A percentile compares a stretch with the other conserved stretches of the same genome.
Conservation (phyloP, 495 filamentous ascomycete species). For the Neurospora cerealis region DNA sequence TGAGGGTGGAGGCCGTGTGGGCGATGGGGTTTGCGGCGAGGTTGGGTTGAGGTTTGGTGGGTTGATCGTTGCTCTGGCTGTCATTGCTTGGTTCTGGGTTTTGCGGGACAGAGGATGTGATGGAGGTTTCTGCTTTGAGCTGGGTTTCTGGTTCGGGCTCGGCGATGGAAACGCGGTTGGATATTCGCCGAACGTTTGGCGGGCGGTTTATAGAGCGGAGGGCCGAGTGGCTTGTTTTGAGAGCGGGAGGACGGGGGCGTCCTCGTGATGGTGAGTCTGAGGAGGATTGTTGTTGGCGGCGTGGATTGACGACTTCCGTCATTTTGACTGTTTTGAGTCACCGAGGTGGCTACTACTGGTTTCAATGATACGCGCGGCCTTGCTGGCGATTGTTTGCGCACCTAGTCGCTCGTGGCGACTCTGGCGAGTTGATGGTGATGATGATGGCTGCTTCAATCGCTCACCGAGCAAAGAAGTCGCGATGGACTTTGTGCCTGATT, state of each 20-base stretch:
- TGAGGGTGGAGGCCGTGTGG: background rate
- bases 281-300: background rate
- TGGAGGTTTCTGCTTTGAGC: constrained; percentile 2
- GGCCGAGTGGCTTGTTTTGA: constrained; percentile 8
- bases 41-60: background rate
- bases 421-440: background rate
- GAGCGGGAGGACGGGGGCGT: background rate
- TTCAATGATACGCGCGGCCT: background rate
- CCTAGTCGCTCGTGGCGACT: background rate
- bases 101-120: background rate
- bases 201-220: constrained; percentile 10
- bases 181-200: constrained; percentile 10
- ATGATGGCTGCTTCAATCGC: background rate
- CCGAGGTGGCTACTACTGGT: background rate
- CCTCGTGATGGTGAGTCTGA: background rate
- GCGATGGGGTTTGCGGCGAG: background rate
- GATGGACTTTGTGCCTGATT: background rate
- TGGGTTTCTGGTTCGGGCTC: background rate
- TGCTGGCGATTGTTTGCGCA: background rate
- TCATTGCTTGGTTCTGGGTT: background rate
- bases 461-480: background rate
- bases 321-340: constrained; percentile 6
- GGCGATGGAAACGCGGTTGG: constrained; percentile 19
- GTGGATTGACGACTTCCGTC: constrained; percentile 12
- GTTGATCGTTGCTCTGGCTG: background rate